These are phyloP conservation scores for Fusarium musae DNA, from an alignment of 2,329 filamentous ascomycete genomes.

Conservation along the genomic window DNA sequence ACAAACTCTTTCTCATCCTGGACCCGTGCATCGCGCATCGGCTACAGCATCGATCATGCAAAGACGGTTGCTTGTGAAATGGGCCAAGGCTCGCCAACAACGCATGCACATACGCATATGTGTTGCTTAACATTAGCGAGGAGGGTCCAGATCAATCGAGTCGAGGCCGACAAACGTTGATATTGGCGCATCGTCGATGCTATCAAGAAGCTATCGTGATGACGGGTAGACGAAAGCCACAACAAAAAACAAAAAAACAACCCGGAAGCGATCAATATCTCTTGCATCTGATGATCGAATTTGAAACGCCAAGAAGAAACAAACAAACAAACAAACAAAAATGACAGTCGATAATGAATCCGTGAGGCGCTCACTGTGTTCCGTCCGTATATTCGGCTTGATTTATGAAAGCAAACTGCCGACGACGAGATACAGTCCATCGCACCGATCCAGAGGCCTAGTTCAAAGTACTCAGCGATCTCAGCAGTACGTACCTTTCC, in stretches of 20 bases:
- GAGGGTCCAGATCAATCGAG: neutral
- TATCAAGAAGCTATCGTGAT: neutral
- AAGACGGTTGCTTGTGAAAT: neutral
- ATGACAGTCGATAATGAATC: neutral
- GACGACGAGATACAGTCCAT: constrained; percentile 6
- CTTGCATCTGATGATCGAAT: neutral
- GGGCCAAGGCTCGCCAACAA: neutral
- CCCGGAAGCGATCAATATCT: constrained; percentile 3
- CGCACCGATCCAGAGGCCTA: constrained; percentile 25
- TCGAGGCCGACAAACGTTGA: neutral
- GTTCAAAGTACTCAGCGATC: constrained; percentile 17
- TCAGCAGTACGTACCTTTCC: neutral
- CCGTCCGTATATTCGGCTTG: neutral
- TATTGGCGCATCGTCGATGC: constrained; percentile 3
- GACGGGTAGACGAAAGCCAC: neutral
- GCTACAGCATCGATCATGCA: constrained; percentile 22
- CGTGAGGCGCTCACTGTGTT: neutral
- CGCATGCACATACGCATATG: neutral
- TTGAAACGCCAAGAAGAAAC: neutral
- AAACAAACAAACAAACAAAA: neutral
- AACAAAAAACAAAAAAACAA: neutral
- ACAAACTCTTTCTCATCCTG: neutral
- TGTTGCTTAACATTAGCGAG: neutral
- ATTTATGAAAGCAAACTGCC: neutral
- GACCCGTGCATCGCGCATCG: constrained; percentile 8